Evolutionary conservation across 768 basidiomycete genomes (phyloP).

Genomic region (Russula abietina): DNA sequence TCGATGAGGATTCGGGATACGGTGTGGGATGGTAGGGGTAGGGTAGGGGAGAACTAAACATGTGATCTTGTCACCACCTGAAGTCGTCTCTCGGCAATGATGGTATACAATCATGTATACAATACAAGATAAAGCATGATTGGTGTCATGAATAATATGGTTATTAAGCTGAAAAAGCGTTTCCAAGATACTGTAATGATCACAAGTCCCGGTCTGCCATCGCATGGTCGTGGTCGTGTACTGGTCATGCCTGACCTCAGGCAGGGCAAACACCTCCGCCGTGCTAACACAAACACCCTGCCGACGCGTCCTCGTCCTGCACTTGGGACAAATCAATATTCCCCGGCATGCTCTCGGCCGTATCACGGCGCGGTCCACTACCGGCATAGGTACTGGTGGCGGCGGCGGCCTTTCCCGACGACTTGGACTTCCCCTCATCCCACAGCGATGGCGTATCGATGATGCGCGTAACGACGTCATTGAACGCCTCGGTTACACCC

Average conservation of each 20-base stretch:
- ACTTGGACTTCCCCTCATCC: slow-evolving; percentile 36
- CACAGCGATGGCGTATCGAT: slow-evolving; percentile 80
- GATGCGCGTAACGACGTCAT: slow-evolving; percentile 75
- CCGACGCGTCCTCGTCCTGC: slow-evolving; percentile 25
- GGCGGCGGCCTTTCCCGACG: slow-evolving; percentile 19
- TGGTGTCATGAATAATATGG: background rate
- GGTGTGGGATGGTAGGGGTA: no score
- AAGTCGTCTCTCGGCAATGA: background rate
- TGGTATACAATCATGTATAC: no score
- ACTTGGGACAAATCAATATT: slow-evolving; percentile 34
- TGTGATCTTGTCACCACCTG: no score
- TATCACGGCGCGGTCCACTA: slow-evolving; percentile 6
- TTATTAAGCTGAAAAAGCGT: background rate
- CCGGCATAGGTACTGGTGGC: background rate
- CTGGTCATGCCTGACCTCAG: background rate
- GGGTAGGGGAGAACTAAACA: no score
- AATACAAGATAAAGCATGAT: background rate
- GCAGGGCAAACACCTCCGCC: no score
- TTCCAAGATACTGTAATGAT: background rate
- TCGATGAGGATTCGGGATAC: no score
- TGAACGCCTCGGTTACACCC: slow-evolving; percentile 74
- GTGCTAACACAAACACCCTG: slow-evolving; percentile 34
- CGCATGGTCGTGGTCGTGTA: background rate
- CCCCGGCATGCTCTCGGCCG: slow-evolving; percentile 36
- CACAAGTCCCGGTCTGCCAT: background rate